A percentile compares a stretch with the other conserved stretches of the same genome.
Evolutionary conservation across 2,329 filamentous ascomycete species (phyloP).

Genomic region (Didymella glomerata): DNA sequence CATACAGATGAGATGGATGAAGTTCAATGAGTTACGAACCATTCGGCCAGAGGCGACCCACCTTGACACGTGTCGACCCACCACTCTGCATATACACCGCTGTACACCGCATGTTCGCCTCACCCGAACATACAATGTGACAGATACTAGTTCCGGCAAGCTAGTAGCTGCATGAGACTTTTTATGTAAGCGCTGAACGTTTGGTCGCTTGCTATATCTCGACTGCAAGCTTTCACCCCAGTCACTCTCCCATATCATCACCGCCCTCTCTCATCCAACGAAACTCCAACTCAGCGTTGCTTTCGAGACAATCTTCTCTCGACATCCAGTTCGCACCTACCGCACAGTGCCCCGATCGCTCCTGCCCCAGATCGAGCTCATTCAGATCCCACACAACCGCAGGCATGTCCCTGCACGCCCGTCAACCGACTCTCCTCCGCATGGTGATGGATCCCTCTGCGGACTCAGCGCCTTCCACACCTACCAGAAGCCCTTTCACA

Average conservation of each 20-base stretch:
- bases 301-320: not conserved
- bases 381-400: not conserved
- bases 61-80: slow-evolving; percentile 25
- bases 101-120: slow-evolving; percentile 19
- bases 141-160: not conserved
- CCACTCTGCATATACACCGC: slow-evolving; percentile 19
- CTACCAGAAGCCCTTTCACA: not conserved
- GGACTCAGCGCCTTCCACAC: slow-evolving; percentile 1
- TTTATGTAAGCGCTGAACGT: no score
- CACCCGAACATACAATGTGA: not conserved
- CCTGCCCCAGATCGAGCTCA: no score
- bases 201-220: not conserved
- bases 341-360: not conserved
- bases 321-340: not conserved
- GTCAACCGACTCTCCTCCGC: slow-evolving; percentile 20
- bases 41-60: slow-evolving; percentile 2
- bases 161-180: not conserved
- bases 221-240: no score
- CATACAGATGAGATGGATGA: no score
- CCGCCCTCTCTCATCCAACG: no score
- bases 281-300: not conserved
- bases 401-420: slow-evolving; percentile 14
- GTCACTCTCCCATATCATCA: no score
- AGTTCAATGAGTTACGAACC: no score
- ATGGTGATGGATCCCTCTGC: slow-evolving; percentile 13